These are phyloP conservation scores for Phytophthora quininea DNA, from an alignment of 352 stramenopile genomes.

Conservation along the genomic window DNA sequence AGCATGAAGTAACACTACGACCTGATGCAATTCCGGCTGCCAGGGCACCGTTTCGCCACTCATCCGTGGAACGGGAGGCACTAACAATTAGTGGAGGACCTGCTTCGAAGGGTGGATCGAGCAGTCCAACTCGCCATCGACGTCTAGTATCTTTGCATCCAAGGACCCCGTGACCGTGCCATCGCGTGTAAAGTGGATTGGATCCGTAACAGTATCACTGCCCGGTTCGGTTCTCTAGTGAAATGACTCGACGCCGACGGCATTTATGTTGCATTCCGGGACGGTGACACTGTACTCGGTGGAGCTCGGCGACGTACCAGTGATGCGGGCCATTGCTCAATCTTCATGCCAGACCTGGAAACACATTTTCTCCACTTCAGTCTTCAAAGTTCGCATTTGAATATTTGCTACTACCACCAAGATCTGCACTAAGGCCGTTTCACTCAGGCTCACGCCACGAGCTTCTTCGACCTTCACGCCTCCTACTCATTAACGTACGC, in stretches of 20 bases:
- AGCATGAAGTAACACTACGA: slow-evolving; percentile 11
- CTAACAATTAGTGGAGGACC: slow-evolving; percentile 12
- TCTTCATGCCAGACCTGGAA: neutral
- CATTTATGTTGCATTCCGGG: too few species aligned
- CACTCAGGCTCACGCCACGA: too few species aligned
- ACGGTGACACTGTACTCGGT: too few species aligned
- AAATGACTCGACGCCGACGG: too few species aligned
- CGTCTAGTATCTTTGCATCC: slow-evolving; percentile 10
- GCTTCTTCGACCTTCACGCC: too few species aligned
- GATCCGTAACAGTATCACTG: neutral
- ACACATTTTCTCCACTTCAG: neutral
- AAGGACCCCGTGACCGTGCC: neutral
- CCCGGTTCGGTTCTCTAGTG: slow-evolving; percentile 2
- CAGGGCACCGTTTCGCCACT: slow-evolving; percentile 8
- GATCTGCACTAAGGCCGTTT: too few species aligned
- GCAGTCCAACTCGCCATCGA: slow-evolving; percentile 12
- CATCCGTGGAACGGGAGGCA: neutral
- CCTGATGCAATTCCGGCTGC: slow-evolving; percentile 1
- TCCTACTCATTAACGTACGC: too few species aligned
- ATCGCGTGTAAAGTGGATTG: neutral
- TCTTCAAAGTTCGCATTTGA: too few species aligned
- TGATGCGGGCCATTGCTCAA: neutral
- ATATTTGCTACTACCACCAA: too few species aligned
- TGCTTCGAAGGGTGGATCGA: slow-evolving; percentile 10
- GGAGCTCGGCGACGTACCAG: neutral